These are phyloP conservation scores for Dictyostelium citrinum DNA, from an alignment of 78 protist species.

Conservation along the genomic window DNA sequence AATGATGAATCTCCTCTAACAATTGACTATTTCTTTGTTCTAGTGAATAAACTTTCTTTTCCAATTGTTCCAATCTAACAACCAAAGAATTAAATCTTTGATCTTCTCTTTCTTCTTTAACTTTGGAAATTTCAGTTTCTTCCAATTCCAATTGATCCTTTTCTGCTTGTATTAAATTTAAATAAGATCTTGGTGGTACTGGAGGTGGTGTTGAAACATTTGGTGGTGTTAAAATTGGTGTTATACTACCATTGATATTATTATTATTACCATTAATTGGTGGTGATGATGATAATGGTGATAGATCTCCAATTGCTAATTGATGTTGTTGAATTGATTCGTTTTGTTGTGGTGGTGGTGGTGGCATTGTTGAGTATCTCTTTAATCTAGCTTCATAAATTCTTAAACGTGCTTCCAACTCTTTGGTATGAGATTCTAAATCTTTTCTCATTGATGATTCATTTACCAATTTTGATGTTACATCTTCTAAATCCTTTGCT, in stretches of 20 bases:
- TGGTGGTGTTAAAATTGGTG: background rate
- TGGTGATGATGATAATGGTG: background rate
- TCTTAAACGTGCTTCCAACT: slow-evolving; percentile 53
- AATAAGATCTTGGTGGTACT: background rate
- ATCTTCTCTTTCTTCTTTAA: background rate
- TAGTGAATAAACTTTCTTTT: background rate
- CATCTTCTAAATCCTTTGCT: slow-evolving; percentile 9
- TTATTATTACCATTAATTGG: background rate
- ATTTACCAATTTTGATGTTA: background rate
- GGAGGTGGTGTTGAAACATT: background rate
- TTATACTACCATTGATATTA: background rate
- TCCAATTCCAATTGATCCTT: slow-evolving; percentile 8
- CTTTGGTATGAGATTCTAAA: slow-evolving; percentile 22
- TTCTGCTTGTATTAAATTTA: slow-evolving; percentile 4
- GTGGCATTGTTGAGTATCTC: slow-evolving; percentile 22
- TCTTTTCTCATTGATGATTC: slow-evolving; percentile 30
- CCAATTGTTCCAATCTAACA: slow-evolving; percentile 14
- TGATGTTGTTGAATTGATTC: background rate
- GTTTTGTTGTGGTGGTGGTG: background rate
- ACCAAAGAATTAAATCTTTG: slow-evolving; percentile 11
- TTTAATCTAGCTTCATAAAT: slow-evolving; percentile 24
- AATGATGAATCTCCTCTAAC: background rate
- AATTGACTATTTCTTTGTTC: slow-evolving; percentile 8
- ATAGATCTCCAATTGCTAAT: background rate
- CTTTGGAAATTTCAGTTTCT: background rate